Evolutionary conservation across 768 basidiomycete species (phyloP).

Genomic region (Mycena latifolia): DNA sequence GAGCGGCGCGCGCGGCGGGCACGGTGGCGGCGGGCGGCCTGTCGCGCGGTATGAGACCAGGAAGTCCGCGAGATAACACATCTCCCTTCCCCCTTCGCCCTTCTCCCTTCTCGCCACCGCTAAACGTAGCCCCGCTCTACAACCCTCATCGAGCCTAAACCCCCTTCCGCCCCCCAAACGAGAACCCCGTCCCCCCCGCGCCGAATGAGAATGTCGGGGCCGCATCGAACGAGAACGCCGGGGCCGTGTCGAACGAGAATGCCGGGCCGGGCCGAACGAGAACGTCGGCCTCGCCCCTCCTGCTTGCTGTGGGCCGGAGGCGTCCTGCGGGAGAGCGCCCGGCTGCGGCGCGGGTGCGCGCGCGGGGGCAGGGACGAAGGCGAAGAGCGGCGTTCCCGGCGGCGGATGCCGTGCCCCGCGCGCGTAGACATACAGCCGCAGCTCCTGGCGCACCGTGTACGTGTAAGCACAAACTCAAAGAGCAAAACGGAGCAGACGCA

Average conservation of each 20-base stretch:
- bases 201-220: too few relatives aligned
- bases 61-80: conserved; percentile 55
- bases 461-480: background rate
- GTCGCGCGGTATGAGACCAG: conserved; percentile 48
- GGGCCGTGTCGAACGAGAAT: too few relatives aligned
- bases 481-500: conserved; percentile 28
- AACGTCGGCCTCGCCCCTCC: too few relatives aligned
- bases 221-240: too few relatives aligned
- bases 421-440: conserved; percentile 47
- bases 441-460: conserved; percentile 50
- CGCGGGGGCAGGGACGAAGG: background rate
- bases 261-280: too few relatives aligned
- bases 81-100: too few relatives aligned
- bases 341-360: background rate
- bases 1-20: conserved; percentile 49
- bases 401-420: conserved; percentile 41
- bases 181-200: too few relatives aligned
- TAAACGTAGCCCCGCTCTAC: too few relatives aligned
- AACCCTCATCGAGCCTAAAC: too few relatives aligned
- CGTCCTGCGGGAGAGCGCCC: conserved; percentile 23
- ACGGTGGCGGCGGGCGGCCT: conserved; percentile 49
- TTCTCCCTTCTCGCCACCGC: too few relatives aligned
- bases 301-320: conserved; percentile 9
- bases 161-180: too few relatives aligned
- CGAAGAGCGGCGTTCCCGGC: conserved; percentile 20